These are phyloP conservation scores for Aegilops bicornis DNA, from an alignment of 176 grass and related monocot species.

Conservation along the genomic window DNA sequence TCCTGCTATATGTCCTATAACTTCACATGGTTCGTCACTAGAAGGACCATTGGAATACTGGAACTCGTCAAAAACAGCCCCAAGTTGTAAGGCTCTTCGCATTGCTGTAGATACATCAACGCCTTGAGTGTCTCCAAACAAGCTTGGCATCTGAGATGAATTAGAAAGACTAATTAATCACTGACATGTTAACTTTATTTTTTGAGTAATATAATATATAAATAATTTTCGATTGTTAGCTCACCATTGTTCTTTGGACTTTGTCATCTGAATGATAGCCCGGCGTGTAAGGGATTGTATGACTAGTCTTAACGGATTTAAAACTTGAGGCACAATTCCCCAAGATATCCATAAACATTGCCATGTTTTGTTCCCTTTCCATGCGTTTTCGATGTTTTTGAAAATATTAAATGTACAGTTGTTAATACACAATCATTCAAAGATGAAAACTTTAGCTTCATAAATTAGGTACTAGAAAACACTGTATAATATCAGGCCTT, in stretches of 20 bases:
- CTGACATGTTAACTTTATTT: not conserved
- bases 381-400: constrained; percentile 26
- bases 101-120: not conserved
- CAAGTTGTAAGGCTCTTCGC: constrained; percentile 16
- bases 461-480: not conserved
- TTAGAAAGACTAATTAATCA: not conserved
- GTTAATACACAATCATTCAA: not conserved
- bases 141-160: not conserved
- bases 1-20: not conserved
- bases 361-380: not conserved
- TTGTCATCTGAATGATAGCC: not conserved
- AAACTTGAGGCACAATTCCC: not conserved
- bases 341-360: not conserved
- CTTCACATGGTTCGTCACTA: not conserved
- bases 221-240: not conserved
- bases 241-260: not conserved
- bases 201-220: not conserved
- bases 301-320: not conserved
- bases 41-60: not conserved
- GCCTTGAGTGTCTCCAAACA: not conserved
- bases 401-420: not conserved
- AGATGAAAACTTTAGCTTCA: not conserved
- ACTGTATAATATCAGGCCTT: not conserved
- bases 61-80: not conserved
- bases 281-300: not conserved